Evolutionary conservation across 106 monocot species (phyloP), one percentile per base, ranked within the genome.

Genomic region (Xerophyta viscosa): DNA sequence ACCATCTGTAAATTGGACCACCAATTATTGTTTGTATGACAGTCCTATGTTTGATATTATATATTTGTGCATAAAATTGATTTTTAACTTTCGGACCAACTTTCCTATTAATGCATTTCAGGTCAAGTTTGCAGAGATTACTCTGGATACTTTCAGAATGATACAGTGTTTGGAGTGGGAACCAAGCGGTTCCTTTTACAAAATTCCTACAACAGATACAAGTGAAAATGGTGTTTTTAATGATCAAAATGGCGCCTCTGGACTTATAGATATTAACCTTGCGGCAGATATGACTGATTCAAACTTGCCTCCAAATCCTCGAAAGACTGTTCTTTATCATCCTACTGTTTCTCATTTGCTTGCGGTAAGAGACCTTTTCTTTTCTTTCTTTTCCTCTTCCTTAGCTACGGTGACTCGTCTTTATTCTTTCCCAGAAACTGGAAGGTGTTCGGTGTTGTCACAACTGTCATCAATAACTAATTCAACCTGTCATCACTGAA

Each of bases 91-190:
- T 22, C 15, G 27, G 20, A n/a, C n/a, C 3, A 20, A 11, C 33
- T 11, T 36, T 36, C 11, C 11, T 11, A 6, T n/a, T 5, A 6
- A 36, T 20, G 12, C 21, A 20, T 30, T 76, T 54, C 89, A 96
- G 96, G 73, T 96, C 48, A 96, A 96, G 63, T 77, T 82, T 54
- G 63, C 89, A 55, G 96, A 96, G 67, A 75, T 96, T 46, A 96
- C 85, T 52, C 46, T 96, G 20, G 96, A 96, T 56, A 82, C 78
- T 46, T 96, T 70, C 61, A 78, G 96, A 79, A 86, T 96, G 96
- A 55, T 81, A 33, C 88, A 86, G 53, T 82, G 81, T 53, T 76
- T 96, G 53, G 96, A 96, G 63, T 96, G 89, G 81, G 96, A 96
- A 45, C 96, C 85, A 24, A 82, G 79, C 44, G 77, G 89, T 11